Evolutionary conservation across 805 yeast species (phyloP).

Genomic region (Naumovozyma baii): DNA sequence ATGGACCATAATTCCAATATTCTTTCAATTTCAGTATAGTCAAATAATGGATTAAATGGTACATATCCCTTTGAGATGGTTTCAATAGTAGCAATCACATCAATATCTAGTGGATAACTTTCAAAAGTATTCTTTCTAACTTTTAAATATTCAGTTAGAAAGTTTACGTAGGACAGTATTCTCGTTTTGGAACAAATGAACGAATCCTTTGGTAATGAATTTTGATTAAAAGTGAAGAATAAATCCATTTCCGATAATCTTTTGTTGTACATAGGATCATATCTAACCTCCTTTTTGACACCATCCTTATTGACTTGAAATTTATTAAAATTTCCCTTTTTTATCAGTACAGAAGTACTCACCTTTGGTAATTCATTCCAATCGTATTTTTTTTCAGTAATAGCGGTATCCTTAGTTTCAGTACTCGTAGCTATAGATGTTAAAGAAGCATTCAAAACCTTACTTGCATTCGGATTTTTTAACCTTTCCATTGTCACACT

Average conservation of each 20-base stretch:
- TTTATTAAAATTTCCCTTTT: conserved; percentile 11
- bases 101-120: not conserved
- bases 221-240: conserved; percentile 20
- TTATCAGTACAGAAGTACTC: conserved; percentile 13
- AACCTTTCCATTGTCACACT: not conserved
- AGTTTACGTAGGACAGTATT: conserved; percentile 15
- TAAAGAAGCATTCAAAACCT: not conserved
- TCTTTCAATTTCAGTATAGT: conserved; percentile 17
- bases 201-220: conserved; percentile 15
- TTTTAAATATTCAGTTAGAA: conserved; percentile 13
- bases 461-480: not conserved
- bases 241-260: conserved; percentile 18
- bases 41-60: conserved; percentile 8
- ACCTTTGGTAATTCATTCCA: conserved; percentile 22
- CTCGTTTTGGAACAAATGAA: conserved; percentile 15
- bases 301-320: conserved; percentile 18
- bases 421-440: not conserved
- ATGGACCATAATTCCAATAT: conserved; percentile 21
- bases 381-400: conserved; percentile 12
- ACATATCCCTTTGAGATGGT: conserved; percentile 7
- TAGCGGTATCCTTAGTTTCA: conserved; percentile 9
- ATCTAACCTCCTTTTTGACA: conserved; percentile 16
- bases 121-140: conserved; percentile 12
- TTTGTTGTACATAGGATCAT: conserved; percentile 21
- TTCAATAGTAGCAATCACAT: conserved; percentile 4